Evolutionary conservation across 257 asterid genomes (phyloP), one percentile per base, ranked within the genome.

Genomic region (Thymus mandschuricus): DNA sequence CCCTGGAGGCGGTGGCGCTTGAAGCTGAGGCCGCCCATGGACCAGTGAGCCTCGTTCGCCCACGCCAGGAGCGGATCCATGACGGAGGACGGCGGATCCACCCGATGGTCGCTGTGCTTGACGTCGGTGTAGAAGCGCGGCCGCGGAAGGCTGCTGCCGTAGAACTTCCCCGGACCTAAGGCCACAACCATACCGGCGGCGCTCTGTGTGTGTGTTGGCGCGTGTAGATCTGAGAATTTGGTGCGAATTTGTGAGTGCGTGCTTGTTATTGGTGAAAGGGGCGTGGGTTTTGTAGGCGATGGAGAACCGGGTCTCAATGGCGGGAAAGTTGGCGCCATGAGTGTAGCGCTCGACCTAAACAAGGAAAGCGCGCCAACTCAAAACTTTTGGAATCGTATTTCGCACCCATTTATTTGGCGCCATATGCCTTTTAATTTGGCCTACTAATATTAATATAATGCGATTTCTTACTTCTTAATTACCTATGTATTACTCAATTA

Each of bases 41-140:
- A 89, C 98, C 97, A 93, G 77, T 93, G 98, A 5, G 96, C 97
- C 64, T 89, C 96, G 44, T 85, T 48, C 13, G 98, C 96, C 98
- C 98, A 94, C 6, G 84, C 56, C 76, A 89, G 70, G 2, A 94
- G 77, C 5, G 97, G 87, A 64, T 78, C 97, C 83, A 73, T 76
- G 63, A 94, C 95, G 1, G 97, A 43, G 2, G 50, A 75, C 0
- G 97, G 96, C 49, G 98, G 98, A 57, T 91, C 96, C 1, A 91
- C 90, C 12, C 96, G 70, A 15, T 83, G 82, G 1, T 71, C 85
- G 82, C 75, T 87, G 75, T 77, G 43, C 67, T 84, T 87, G 33
- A 85, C 87, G 69, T 87, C 94, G 28, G 91, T 69, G 85, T 87
- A 88, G 81, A 86, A 67, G 6, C 91, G 81, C 4, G 97, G 98